phyloP scores from a whole-genome alignment of 331 rosid genomes.

The Arachis monticola region DNA sequence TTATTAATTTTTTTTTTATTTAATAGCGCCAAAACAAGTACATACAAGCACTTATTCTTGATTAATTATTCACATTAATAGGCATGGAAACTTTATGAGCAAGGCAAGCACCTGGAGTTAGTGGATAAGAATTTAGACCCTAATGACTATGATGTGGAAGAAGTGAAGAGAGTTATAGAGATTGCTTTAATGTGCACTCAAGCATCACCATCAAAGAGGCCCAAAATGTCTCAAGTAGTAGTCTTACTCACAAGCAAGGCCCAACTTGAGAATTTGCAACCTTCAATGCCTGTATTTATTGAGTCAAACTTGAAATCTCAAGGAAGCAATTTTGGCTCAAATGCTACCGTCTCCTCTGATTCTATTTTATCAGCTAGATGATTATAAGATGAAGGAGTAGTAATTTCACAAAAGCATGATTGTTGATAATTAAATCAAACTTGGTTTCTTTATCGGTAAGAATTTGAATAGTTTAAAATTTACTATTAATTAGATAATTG shows the following conservation, averaged over 20 bases:
- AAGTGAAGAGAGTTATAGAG: constrained; percentile 56
- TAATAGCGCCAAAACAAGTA: no score
- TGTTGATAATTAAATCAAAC: no score
- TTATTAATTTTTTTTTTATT: no score
- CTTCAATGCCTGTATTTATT: constrained; percentile 59
- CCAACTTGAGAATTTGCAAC: constrained; percentile 39
- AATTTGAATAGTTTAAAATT: no score
- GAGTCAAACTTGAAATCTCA: constrained; percentile 42
- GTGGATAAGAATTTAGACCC: constrained; percentile 55
- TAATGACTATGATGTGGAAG: constrained; percentile 53
- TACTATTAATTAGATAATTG: no score
- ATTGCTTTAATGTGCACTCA: constrained; percentile 68
- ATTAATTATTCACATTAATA: constrained; percentile 22
- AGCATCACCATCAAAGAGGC: constrained; percentile 59
- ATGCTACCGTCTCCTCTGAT: constrained; percentile 1
- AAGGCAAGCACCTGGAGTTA: constrained; percentile 47
- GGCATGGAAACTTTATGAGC: constrained; percentile 71
- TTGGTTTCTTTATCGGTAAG: no score
- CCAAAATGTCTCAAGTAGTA: constrained; percentile 67
- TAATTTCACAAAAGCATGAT: no score
- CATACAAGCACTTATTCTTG: no score
- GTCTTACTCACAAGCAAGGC: constrained; percentile 46
- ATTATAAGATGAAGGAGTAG: no score
- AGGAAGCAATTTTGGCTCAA: constrained; percentile 36
- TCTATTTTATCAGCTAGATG: constrained; percentile 37